A percentile compares a stretch with the other conserved stretches of the same genome.
These are phyloP conservation scores for Dipodascopsis tothii DNA, from an alignment of 805 yeast genomes.

Conservation along the genomic window DNA sequence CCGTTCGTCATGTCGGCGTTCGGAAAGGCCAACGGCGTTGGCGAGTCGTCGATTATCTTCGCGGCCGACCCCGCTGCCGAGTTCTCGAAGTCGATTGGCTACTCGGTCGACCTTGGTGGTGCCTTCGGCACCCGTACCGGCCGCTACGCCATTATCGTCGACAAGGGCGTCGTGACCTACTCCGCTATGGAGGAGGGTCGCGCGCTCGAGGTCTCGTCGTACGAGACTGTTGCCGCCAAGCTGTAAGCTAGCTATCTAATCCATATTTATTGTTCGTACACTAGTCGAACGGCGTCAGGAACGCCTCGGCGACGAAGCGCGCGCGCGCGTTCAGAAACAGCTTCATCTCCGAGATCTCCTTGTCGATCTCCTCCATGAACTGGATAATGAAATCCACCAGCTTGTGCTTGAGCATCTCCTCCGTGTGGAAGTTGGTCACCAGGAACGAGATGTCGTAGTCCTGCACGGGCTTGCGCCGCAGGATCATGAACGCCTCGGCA, in stretches of 20 bases:
- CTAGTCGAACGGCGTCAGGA: constrained; percentile 63
- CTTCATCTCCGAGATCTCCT: constrained; percentile 97
- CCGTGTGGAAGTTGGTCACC: constrained; percentile 90
- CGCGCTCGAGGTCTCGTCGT: constrained; percentile 40
- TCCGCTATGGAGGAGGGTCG: constrained; percentile 42
- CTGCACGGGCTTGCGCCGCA: constrained; percentile 80
- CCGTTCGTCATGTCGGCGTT: constrained; percentile 65
- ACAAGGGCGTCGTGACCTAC: constrained; percentile 48
- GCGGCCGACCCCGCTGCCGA: constrained; percentile 60
- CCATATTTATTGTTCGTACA: not conserved
- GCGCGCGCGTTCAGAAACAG: constrained; percentile 94
- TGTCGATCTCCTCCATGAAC: constrained; percentile 98
- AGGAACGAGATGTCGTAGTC: constrained; percentile 92
- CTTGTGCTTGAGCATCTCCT: constrained; percentile 89
- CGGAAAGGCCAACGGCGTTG: constrained; percentile 44
- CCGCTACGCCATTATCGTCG: constrained; percentile 68
- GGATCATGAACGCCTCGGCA: constrained; percentile 87
- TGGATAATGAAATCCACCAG: constrained; percentile 91
- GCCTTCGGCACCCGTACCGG: constrained; percentile 55
- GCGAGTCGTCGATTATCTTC: constrained; percentile 41
- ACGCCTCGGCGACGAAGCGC: constrained; percentile 94
- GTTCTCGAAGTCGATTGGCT: constrained; percentile 55
- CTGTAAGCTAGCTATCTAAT: constrained; percentile 23
- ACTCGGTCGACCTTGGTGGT: constrained; percentile 46
- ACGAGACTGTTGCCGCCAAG: constrained; percentile 38